phyloP scores from a whole-genome alignment of 2,329 filamentous ascomycete species.

The Aschersonia sp. region DNA sequence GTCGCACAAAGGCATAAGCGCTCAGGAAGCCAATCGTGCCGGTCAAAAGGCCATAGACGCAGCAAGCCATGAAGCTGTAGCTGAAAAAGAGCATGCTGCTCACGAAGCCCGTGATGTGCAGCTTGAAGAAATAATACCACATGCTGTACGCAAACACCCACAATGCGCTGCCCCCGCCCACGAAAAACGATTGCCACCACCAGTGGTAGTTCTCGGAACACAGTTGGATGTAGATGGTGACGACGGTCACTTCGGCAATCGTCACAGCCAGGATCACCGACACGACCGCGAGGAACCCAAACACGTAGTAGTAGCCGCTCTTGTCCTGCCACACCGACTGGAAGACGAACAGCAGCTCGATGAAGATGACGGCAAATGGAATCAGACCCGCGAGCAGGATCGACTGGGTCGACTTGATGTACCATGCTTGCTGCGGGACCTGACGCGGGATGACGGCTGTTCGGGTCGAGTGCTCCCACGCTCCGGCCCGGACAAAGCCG shows the following conservation, averaged over 20 bases:
- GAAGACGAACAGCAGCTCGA: constrained; percentile 77
- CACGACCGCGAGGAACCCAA: constrained; percentile 69
- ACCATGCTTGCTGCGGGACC: constrained; percentile 64
- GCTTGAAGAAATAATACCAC: constrained; percentile 71
- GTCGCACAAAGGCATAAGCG: constrained; percentile 69
- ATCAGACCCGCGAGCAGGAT: constrained; percentile 61
- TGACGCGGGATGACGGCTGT: constrained; percentile 58
- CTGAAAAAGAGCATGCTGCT: constrained; percentile 72
- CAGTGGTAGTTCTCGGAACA: constrained; percentile 79
- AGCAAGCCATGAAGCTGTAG: constrained; percentile 70
- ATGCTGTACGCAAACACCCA: constrained; percentile 76
- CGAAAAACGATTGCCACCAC: constrained; percentile 83
- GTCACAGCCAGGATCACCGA: constrained; percentile 59
- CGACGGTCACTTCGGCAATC: constrained; percentile 70
- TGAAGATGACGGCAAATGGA: constrained; percentile 78
- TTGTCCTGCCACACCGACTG: constrained; percentile 84
- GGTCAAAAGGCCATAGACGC: constrained; percentile 65
- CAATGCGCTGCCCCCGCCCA: constrained; percentile 60
- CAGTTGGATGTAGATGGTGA: constrained; percentile 69
- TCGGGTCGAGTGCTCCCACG: constrained; percentile 73
- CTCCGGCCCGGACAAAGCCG: constrained; percentile 50
- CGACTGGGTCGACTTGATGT: constrained; percentile 47
- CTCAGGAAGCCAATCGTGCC: constrained; percentile 77
- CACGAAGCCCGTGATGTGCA: constrained; percentile 69
- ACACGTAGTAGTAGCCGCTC: constrained; percentile 83